Evolutionary conservation across 495 filamentous ascomycete species (phyloP).

Genomic region (Umbilicaria muhlenbergii): DNA sequence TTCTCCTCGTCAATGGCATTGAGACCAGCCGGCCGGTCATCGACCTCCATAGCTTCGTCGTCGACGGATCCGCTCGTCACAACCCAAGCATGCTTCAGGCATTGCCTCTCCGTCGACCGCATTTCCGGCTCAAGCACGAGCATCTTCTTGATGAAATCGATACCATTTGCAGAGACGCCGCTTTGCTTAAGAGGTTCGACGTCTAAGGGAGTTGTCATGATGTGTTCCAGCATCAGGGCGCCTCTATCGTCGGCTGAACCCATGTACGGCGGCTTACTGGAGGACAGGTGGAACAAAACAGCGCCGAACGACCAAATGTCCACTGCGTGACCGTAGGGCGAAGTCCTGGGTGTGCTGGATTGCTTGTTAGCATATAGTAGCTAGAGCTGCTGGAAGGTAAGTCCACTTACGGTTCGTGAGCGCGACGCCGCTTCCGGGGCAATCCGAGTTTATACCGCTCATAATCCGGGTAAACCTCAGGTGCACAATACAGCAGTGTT

Average conservation of each 20-base stretch:
- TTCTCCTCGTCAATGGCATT: conserved; percentile 21
- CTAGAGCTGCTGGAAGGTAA: neutral
- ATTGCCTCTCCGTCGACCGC: conserved; percentile 47
- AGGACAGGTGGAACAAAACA: conserved; percentile 72
- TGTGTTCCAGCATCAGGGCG: conserved; percentile 56
- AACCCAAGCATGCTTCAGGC: conserved; percentile 57
- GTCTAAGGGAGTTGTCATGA: conserved; percentile 61
- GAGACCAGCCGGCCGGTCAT: conserved; percentile 21
- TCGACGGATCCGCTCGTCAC: conserved; percentile 22
- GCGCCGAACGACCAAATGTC: conserved; percentile 93
- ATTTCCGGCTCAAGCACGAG: conserved; percentile 54
- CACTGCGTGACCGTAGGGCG: conserved; percentile 70
- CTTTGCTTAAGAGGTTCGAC: conserved; percentile 35
- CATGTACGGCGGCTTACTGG: conserved; percentile 59
- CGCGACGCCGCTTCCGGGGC: conserved; percentile 34
- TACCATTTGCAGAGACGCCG: conserved; percentile 44
- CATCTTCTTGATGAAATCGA: conserved; percentile 62
- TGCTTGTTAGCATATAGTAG: too few relatives aligned
- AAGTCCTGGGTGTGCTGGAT: conserved; percentile 18
- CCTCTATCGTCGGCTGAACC: conserved; percentile 42
- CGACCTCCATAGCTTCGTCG: conserved; percentile 32
- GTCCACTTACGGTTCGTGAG: conserved; percentile 28
- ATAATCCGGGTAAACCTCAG: conserved; percentile 87
- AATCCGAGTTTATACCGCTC: conserved; percentile 28
- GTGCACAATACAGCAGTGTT: conserved; percentile 87